Evolutionary conservation across 805 yeast genomes (phyloP).

Genomic region (Spathaspora gorwiae): DNA sequence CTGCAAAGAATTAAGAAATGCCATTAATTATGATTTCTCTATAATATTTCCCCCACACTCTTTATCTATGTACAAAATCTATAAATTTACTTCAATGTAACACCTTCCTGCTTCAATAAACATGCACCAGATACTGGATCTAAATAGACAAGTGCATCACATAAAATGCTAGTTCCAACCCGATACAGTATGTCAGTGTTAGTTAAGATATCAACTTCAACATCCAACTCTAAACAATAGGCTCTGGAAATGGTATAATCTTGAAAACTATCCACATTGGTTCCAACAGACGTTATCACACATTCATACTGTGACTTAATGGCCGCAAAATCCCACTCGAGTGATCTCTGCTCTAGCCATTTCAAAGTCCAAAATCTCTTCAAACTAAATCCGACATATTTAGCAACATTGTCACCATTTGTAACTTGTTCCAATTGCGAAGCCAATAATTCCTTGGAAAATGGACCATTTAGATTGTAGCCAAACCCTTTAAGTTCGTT

Average conservation of each 20-base stretch:
- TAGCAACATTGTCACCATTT: slow-evolving; percentile 10
- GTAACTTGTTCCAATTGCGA: slow-evolving; percentile 10
- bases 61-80: too few relatives aligned
- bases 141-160: slow-evolving; percentile 41
- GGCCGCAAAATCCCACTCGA: not conserved
- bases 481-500: slow-evolving; percentile 29
- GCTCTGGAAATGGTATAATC: slow-evolving; percentile 31
- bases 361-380: slow-evolving; percentile 23
- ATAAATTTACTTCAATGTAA: too few relatives aligned
- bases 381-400: slow-evolving; percentile 10
- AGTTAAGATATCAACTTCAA: slow-evolving; percentile 39
- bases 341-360: slow-evolving; percentile 10
- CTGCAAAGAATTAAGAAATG: too few relatives aligned
- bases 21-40: too few relatives aligned
- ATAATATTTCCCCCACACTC: too few relatives aligned
- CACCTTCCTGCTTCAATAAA: slow-evolving; percentile 23
- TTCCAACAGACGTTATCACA: slow-evolving; percentile 31
- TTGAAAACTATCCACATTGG: slow-evolving; percentile 13
- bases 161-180: slow-evolving; percentile 43
- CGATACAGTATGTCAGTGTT: not conserved
- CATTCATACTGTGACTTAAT: slow-evolving; percentile 26
- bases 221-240: slow-evolving; percentile 44
- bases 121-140: slow-evolving; percentile 38
- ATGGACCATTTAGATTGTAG: slow-evolving; percentile 32
- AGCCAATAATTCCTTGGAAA: slow-evolving; percentile 11